These are phyloP conservation scores for Cyclocybe cylindracea DNA, from an alignment of 768 basidiomycete genomes.

Conservation along the genomic window DNA sequence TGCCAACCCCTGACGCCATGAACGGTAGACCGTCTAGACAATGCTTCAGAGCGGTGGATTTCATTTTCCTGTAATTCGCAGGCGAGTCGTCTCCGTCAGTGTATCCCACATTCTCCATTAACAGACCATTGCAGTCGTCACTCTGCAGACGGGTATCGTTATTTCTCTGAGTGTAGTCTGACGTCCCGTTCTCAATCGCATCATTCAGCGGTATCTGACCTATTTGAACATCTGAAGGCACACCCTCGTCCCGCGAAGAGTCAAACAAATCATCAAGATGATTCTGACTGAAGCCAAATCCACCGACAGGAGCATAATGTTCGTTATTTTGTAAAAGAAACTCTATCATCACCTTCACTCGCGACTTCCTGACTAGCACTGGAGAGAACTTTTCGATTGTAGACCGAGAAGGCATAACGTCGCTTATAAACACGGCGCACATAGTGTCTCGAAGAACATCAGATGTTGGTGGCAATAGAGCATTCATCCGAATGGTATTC, in stretches of 20 bases:
- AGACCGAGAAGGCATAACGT: background rate
- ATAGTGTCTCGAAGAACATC: conserved; percentile 9
- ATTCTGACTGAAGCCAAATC: conserved; percentile 2
- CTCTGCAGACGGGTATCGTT: background rate
- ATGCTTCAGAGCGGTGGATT: conserved; percentile 1
- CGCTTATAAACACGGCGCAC: conserved; percentile 8
- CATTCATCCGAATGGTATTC: conserved; percentile 5
- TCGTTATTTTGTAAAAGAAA: conserved; percentile 7
- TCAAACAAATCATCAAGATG: conserved; percentile 2
- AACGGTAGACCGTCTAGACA: background rate
- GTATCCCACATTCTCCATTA: conserved; percentile 21
- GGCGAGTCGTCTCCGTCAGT: conserved; percentile 16
- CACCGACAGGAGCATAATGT: conserved; percentile 2
- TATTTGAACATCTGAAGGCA: conserved; percentile 2
- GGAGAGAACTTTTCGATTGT: conserved; percentile 1
- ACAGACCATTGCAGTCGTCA: background rate
- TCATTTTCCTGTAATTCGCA: conserved; percentile 6
- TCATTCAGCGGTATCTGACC: conserved; percentile 1
- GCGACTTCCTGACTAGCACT: conserved; percentile 5
- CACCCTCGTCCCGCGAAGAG: background rate
- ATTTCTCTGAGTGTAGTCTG: conserved; percentile 3
- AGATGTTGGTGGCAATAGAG: background rate
- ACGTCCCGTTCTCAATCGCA: conserved; percentile 1
- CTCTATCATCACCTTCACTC: conserved; percentile 7
- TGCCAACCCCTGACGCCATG: background rate